Evolutionary conservation across 257 asterid species (phyloP), one percentile per base, ranked within the genome.

Genomic region (Solanum ahanhuiri): DNA sequence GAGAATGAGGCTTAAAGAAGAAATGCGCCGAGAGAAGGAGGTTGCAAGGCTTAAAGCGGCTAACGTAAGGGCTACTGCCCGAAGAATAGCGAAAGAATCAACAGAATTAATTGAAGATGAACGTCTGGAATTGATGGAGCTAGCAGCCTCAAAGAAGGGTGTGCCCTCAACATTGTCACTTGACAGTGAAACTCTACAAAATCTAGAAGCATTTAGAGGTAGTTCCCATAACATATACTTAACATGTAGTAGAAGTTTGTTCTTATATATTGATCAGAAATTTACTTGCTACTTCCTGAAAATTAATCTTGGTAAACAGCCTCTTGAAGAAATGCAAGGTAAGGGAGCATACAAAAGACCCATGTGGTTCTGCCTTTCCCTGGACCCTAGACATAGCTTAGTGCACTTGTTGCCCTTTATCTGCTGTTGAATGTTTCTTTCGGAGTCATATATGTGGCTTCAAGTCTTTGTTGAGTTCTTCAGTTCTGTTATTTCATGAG

Each of bases 41-140:
- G 97, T 96, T 83, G 95, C 95, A n/a, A 93, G 94, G 90, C 94
- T 93, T 73, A 94, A 90, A 94, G 95, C 98, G 87, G 99, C 98
- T 89, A 93, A 90, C 79, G 89, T 91, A 85, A 94, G 97, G 89
- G 98, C 98, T 43, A 91, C 93, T 60, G 98, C 98, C 82, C 98
- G 99, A 64, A 91, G 93, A 89, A 89, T 94, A 83, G 99, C 98
- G 5, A 96, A 96, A 89, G 98, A 93, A 88, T 93, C 98, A 25
- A 85, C 85, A 75, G 98, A 95, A 81, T 88, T 95, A 88, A 88
- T 94, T 17, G 98, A 95, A 73, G 98, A 95, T 88, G 95, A 94
- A 87, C 90, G 86, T 18, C 85, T 95, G 92, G 99, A 95, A 91
- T 96, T 95, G 83, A 93, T 95, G 97, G 98, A 96, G 91, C 84